Base-by-base conservation (phyloP, 129 eudicot species). In the Deinandra increscens region DNA sequence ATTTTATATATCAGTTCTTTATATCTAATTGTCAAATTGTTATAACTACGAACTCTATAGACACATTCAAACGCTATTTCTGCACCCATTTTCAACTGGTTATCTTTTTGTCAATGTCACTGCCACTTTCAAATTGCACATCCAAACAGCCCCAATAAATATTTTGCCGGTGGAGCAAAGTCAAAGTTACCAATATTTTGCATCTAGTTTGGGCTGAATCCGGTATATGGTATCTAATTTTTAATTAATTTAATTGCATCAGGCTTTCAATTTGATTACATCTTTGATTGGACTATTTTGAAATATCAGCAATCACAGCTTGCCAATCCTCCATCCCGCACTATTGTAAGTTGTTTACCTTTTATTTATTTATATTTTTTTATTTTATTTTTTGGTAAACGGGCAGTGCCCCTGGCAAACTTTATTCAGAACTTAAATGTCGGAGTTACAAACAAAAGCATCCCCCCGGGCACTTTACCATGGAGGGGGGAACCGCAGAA, bases 211-310 rank as follows among this genome's bases (percentile, higher is more conserved):
- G 22, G 48, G 9, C 7, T 7, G 12, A 58, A 42, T 4, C n/a
- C 0, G 4, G 34, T 59, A 43, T 46, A 18, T 31, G 20, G 7
- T 51, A 41, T 64, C 44, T n/a, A 38, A 17, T 38, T 19, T 18
- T 13, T 37, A 39, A 36, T 33, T 23, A 6, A 19, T 54, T 6
- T 62, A 51, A 41, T 46, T 44, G 75, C 51, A 70, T 41, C 87
- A 93, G 98, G 99, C 33, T 93, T 93, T 79, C 99, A 93, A 75
- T 93, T 89, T 83, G 99, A 93, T 83, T 89, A 93, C 68, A 82
- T 89, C 54, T 93, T 93, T 68, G 99, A 93, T 82, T 93, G 99
- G 99, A 93, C 99, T 68, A 93, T 93, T 22, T 71, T 93, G 84
- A 93, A 93, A 73, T 93, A 89, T 71, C 97, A 93, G 81, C 99